Base-by-base conservation (phyloP, 2,329 filamentous ascomycete species). In the Cryphonectria nitschkei region DNA sequence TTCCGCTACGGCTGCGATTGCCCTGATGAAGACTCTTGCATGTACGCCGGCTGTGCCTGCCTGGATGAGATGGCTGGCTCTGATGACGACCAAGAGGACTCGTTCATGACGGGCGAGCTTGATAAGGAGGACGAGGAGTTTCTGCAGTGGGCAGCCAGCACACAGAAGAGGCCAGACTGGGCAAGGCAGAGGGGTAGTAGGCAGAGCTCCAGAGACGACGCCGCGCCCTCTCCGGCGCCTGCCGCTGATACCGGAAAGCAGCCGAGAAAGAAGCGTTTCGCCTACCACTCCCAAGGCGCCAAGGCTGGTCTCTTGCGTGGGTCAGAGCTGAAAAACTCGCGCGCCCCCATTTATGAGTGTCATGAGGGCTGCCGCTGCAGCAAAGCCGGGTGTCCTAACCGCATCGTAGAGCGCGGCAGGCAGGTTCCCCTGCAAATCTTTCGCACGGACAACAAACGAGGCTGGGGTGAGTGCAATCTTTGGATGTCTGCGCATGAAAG, bases 291-390 rank as follows among this genome's bases (percentile, higher is more conserved):
- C 6, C 82, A 82, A 34, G 89, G 89, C 0, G 75, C 76, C 14
- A 86, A 85, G 70, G 83, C 83, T 1, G 88, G 86, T 0, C 81
- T 86, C 26, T 79, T 92, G 61, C 82, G 87, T 26, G 82, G 83
- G 37, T 82, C 83, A 60, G 82, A 87, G 60, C 82, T 90, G 16
- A 75, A 84, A 14, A 75, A 84, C 34, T 88, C 86, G 37, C 84
- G 86, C 54, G 79, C 86, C 46, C 88, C 91, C 0, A 92, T 97
- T 70, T 95, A 95, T 79, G 93, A 97, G 76, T 97, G 93, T 77
- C 93, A 96, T 75, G 82, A 86, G 2, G 87, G 85, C 11, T 97
- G 93, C 80, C 82, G 81, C 2, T 97, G 93, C 75, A 85, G 85
- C 2, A 77, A 79, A 0, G 75, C 82, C 26, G 11, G 43, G 19